Evolutionary conservation across 129 eudicot species (phyloP), one percentile per base, ranked within the genome.

Genomic region (Saussurea involucrata): DNA sequence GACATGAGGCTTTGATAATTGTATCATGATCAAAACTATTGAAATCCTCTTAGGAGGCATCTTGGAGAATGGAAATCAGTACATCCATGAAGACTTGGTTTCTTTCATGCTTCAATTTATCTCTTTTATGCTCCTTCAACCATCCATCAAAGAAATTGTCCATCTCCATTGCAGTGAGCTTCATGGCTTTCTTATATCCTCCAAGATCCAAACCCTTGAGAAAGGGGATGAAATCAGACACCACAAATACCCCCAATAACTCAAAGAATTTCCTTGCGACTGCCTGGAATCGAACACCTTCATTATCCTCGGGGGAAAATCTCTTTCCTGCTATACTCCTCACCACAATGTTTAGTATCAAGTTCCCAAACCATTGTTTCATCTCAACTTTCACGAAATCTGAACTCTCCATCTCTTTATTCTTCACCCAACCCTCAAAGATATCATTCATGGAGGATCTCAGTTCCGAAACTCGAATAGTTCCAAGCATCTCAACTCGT

Each of bases 111-210:
- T 8, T 17, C 7, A 1, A 20, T 4, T 8, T 24, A 2, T 22
- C 77, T n/a, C 2, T n/a, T 64, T 44, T 37, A 34, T 77, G 82
- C 70, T 83, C 77, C 18, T 33, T 55, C 4, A 86, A 49, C 85
- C 83, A 86, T n/a, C 24, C 61, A 29, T 68, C 80, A 0, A 83
- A 3, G 5, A 86, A 11, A 21, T 18, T 0, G 7, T 86, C 90
- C 60, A 86, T 36, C 8, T 76, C 81, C n/a, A 44, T 80, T 0
- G 81, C 75, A 2, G 13, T 24, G 12, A 0, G 22, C 72, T 68
- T 86, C 87, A 86, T 83, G 3, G 8, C 28, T 63, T 86, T 86
- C 71, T 61, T 70, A 12, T 74, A 37, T 17, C 84, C 84, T 6
- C 66, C 78, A 1, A 78, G 0, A 71, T 82, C 89, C 32, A 85